Evolutionary conservation across 768 basidiomycete species (phyloP).

Genomic region (Lentinula sp.): DNA sequence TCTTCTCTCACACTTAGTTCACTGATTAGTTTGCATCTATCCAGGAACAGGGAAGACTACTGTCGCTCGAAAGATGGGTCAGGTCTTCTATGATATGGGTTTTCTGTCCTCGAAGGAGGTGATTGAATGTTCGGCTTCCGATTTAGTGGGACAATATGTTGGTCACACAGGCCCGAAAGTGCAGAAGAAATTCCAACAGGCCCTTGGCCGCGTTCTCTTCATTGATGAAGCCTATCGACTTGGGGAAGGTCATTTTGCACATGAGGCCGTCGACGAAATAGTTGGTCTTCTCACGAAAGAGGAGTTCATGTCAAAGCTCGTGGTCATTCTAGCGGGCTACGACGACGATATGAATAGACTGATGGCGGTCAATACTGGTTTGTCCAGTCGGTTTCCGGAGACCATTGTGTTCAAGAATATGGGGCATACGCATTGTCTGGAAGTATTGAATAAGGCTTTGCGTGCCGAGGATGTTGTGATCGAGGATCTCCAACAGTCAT

Average conservation of each 20-base stretch:
- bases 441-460: conserved; percentile 27
- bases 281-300: conserved; percentile 43
- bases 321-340: conserved; percentile 43
- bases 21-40: background rate
- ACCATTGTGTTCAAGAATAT: conserved; percentile 35
- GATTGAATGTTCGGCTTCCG: conserved; percentile 62
- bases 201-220: conserved; percentile 63
- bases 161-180: conserved; percentile 73
- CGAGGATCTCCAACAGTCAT: conserved; percentile 16
- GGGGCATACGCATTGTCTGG: conserved; percentile 26
- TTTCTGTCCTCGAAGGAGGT: conserved; percentile 44
- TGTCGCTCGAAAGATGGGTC: conserved; percentile 43
- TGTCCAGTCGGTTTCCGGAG: conserved; percentile 41
- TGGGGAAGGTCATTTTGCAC: conserved; percentile 53
- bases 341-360: conserved; percentile 40
- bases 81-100: conserved; percentile 50
- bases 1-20: too few species aligned
- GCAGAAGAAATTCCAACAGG: conserved; percentile 52
- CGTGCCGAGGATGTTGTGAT: conserved; percentile 21
- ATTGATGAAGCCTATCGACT: conserved; percentile 70
- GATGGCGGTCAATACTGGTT: conserved; percentile 33
- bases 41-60: conserved; percentile 49
- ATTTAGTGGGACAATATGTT: conserved; percentile 64
- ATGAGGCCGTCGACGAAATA: conserved; percentile 70
- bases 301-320: conserved; percentile 29